phyloP scores from a whole-genome alignment of 495 filamentous ascomycete species.

The Penicillium steckii region DNA sequence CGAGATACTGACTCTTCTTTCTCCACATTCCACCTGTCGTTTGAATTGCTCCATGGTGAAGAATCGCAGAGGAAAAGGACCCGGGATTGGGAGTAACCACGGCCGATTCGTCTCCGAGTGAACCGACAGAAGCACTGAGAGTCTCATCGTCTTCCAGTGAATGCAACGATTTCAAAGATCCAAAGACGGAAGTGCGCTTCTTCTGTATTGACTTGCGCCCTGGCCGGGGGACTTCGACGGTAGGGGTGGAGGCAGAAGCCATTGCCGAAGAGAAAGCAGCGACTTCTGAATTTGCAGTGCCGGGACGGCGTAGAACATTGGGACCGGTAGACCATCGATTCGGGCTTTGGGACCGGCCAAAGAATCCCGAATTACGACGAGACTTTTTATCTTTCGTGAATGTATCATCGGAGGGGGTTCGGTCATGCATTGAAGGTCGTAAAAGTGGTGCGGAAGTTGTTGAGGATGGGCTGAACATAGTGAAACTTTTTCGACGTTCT shows the following conservation, averaged over 20 bases:
- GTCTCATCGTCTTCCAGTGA: constrained; percentile 51
- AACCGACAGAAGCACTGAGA: constrained; percentile 33
- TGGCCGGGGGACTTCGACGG: constrained; percentile 30
- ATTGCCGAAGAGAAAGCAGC: constrained; percentile 21
- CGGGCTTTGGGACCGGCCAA: constrained; percentile 32
- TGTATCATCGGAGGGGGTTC: constrained; percentile 40
- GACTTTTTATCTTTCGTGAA: constrained; percentile 34
- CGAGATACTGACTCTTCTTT: constrained; percentile 84
- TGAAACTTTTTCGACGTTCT: constrained; percentile 47
- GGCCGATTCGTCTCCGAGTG: constrained; percentile 34
- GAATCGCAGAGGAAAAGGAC: constrained; percentile 46
- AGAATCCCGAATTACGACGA: constrained; percentile 48
- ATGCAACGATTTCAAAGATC: constrained; percentile 53
- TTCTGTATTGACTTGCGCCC: constrained; percentile 49
- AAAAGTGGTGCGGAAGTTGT: constrained; percentile 18
- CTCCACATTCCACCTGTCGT: constrained; percentile 77
- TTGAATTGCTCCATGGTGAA: constrained; percentile 76
- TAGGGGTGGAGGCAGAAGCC: constrained; percentile 17
- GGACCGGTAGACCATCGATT: constrained; percentile 14
- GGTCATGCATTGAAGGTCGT: constrained; percentile 29
- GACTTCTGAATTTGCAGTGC: constrained; percentile 29
- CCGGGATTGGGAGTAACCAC: constrained; percentile 28
- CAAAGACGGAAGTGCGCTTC: constrained; percentile 54
- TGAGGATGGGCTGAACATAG: constrained; percentile 37
- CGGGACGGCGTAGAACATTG: constrained; percentile 31